Evolutionary conservation across 1,284 basidiomycete species (phyloP).

Genomic region (Melampsora americana): DNA sequence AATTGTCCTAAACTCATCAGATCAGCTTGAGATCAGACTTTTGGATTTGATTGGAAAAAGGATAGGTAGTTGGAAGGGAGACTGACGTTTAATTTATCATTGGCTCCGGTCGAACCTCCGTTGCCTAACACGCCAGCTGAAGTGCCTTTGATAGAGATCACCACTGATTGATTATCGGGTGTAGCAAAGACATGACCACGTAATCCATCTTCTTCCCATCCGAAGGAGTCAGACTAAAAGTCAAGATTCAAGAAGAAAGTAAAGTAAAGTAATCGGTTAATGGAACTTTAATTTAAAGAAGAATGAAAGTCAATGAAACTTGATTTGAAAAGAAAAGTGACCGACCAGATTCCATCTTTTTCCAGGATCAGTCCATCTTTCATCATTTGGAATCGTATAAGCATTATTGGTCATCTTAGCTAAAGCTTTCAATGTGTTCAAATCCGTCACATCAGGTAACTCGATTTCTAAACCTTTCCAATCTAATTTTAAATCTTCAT

Average conservation of each 20-base stretch:
- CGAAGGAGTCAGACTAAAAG: conserved; percentile 72
- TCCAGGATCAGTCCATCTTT: conserved; percentile 73
- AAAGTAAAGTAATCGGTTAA: neutral
- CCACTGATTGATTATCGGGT: conserved; percentile 73
- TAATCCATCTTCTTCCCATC: conserved; percentile 86
- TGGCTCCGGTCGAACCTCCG: conserved; percentile 78
- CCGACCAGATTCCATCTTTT: conserved; percentile 66
- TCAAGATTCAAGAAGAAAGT: conserved; percentile 3
- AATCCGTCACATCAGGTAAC: conserved; percentile 65
- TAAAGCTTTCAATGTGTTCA: conserved; percentile 72
- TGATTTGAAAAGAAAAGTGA: conserved; percentile 47
- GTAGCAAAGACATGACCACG: conserved; percentile 72
- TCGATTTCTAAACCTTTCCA: conserved; percentile 22
- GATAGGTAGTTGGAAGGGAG: neutral
- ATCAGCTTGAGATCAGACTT: neutral
- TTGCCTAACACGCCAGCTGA: conserved; percentile 71
- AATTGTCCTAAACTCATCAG: conserved; percentile 64
- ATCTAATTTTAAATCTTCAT: conserved; percentile 7
- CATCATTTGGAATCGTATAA: conserved; percentile 59
- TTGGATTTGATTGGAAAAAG: neutral
- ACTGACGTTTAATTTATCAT: conserved; percentile 78
- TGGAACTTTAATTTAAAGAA: conserved; percentile 2
- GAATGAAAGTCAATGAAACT: conserved; percentile 46
- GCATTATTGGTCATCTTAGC: conserved; percentile 95
- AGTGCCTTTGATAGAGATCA: conserved; percentile 92